phyloP scores from a whole-genome alignment of 179 eudicot species.

The Drosera spatulata region DNA sequence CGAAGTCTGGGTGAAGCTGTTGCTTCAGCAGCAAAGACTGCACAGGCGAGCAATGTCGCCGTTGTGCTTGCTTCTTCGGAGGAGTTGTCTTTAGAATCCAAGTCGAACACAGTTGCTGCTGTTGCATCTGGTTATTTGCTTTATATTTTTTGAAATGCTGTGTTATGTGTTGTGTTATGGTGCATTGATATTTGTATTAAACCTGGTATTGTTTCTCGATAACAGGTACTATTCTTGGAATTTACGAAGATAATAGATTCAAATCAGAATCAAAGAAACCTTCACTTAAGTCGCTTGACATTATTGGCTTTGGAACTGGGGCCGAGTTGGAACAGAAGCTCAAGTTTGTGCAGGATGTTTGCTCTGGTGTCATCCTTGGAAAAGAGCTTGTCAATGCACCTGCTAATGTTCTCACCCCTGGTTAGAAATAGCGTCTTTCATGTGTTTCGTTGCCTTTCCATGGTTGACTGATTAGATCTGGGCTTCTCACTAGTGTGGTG shows the following conservation, averaged over 20 bases:
- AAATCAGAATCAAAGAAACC: constrained; percentile 81
- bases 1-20: constrained; percentile 70
- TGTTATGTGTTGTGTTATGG: not conserved
- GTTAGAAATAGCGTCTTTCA: constrained; percentile 22
- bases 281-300: constrained; percentile 55
- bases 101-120: constrained; percentile 54
- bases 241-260: constrained; percentile 13
- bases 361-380: constrained; percentile 76
- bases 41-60: constrained; percentile 65
- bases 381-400: constrained; percentile 94
- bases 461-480: not conserved
- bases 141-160: not conserved
- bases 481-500: too few species aligned
- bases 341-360: constrained; percentile 48
- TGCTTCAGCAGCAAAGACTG: constrained; percentile 63
- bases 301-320: constrained; percentile 85
- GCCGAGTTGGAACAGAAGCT: constrained; percentile 69
- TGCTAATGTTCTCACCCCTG: constrained; percentile 95
- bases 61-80: constrained; percentile 67
- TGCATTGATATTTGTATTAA: too few species aligned
- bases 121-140: constrained; percentile 54
- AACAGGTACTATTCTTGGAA: constrained; percentile 62
- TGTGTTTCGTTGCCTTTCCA: not conserved
- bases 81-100: constrained; percentile 44
- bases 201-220: constrained; percentile 4